Evolutionary conservation across 192 early-diverging fungal species (phyloP).

Genomic region (Coemansia sp.): DNA sequence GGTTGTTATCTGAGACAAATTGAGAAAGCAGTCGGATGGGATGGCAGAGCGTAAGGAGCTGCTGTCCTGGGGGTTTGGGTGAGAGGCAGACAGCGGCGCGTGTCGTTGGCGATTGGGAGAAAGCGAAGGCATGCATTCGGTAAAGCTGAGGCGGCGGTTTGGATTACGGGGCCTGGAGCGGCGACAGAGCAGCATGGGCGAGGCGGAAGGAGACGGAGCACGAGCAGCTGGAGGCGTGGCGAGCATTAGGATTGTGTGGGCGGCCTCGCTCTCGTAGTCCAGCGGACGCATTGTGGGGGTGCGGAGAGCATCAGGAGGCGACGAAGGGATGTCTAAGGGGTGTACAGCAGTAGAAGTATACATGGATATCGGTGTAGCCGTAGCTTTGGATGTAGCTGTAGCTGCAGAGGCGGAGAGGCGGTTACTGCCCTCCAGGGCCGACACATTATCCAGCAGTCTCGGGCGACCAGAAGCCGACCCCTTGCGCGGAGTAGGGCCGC

Average conservation of each 20-base stretch:
- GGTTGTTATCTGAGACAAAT: constrained; percentile 23
- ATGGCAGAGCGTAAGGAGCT: no score
- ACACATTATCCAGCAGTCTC: background rate
- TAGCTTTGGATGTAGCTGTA: background rate
- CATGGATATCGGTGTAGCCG: background rate
- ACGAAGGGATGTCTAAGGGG: constrained; percentile 15
- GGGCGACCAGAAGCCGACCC: background rate
- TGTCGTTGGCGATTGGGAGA: constrained; percentile 6
- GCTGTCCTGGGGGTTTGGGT: no score
- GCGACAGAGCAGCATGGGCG: constrained; percentile 11
- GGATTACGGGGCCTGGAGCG: background rate
- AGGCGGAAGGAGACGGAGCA: constrained; percentile 15
- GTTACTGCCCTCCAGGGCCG: background rate
- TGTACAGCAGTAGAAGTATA: background rate
- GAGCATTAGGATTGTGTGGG: constrained; percentile 43
- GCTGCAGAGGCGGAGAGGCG: constrained; percentile 8
- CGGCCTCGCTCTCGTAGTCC: constrained; percentile 33
- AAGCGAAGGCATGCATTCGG: constrained; percentile 8
- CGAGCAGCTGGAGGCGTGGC: constrained; percentile 41
- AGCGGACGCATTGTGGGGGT: constrained; percentile 21
- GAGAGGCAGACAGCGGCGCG: background rate
- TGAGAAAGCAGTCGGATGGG: constrained; percentile 4
- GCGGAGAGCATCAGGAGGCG: constrained; percentile 15
- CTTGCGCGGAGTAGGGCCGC: background rate
- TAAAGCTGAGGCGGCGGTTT: constrained; percentile 33